Evolutionary conservation across 306 rosid species (phyloP), one percentile per base, ranked within the genome.

Genomic region (Geum urbanum): DNA sequence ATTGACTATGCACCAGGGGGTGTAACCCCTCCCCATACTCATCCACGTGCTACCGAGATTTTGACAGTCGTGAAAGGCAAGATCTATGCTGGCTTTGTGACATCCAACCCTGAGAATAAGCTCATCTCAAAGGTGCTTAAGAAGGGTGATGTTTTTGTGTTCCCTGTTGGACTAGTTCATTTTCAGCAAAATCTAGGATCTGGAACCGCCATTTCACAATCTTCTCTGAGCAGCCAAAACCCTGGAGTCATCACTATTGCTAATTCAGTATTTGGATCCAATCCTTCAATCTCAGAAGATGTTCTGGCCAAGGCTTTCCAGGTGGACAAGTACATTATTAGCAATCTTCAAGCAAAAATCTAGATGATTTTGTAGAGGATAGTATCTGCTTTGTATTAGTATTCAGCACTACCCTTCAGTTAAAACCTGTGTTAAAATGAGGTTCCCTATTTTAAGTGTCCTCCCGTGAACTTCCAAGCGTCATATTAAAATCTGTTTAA

Each of bases 141-240:
- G 6, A 61, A 75, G 50, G 79, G 79, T 50, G 79, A 69, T 43
- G 79, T 9, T 56, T 69, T 75, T 50, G 70, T 75, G 40, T 75
- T 75, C 61, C 79, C 74, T 2, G 32, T 60, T 3, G 70, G 74
- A 27, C 79, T 75, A 5, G 41, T 75, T 11, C 58, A 75, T 50
- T 69, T 40, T 35, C 74, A 75, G 55, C 35, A 69, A 22, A 75
- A 75, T 13, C 69, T 75, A 40, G 74, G 74, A 5, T 10, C 40
- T 50, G 74, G 64, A 41, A 75, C 19, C 0, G 74, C 79, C 47
- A 4, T 75, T 47, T 69, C 70, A 9, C 56, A 66, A 51, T 66
- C 45, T 56, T 68, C 67, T 18, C 24, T 66, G 61, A 74, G 78
- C 66, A 66, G 78, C 72, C 78, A 66, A 66, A 74, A 66, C 61